Evolutionary conservation across 345 rosid genomes (phyloP).

Genomic region (Eucalyptus pauciflora): DNA sequence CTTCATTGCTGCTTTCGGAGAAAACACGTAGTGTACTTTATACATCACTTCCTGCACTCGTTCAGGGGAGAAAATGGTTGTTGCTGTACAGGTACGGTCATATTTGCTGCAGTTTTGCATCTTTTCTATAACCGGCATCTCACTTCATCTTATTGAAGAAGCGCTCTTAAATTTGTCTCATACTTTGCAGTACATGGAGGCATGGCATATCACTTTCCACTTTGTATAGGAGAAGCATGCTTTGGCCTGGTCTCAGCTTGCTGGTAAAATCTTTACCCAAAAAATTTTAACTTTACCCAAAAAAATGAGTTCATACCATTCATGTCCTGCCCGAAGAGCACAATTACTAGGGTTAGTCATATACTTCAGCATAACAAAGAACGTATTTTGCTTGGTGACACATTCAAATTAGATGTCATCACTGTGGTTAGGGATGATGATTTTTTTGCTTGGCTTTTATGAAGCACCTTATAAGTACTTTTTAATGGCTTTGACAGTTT

Average conservation of each 20-base stretch:
- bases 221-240: slow-evolving; percentile 82
- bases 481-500: not conserved
- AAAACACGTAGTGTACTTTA: slow-evolving; percentile 46
- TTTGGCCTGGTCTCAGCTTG: slow-evolving; percentile 93
- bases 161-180: not conserved
- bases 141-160: not conserved
- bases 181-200: slow-evolving; percentile 78
- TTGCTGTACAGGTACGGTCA: slow-evolving; percentile 66
- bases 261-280: slow-evolving; percentile 20
- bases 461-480: not conserved
- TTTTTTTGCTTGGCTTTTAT: not conserved
- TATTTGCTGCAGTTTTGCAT: not conserved
- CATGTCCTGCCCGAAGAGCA: not conserved
- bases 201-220: slow-evolving; percentile 93
- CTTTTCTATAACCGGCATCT: not conserved
- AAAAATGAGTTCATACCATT: not conserved
- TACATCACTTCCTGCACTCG: slow-evolving; percentile 75
- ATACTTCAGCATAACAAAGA: not conserved
- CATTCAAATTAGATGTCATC: not conserved
- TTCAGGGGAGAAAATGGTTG: slow-evolving; percentile 91
- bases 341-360: not conserved
- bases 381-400: not conserved
- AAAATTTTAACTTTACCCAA: no score
- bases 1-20: slow-evolving; percentile 70
- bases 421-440: not conserved